Evolutionary conservation across 1,284 basidiomycete species (phyloP).

Genomic region (Moesziomyces parantarcticus): DNA sequence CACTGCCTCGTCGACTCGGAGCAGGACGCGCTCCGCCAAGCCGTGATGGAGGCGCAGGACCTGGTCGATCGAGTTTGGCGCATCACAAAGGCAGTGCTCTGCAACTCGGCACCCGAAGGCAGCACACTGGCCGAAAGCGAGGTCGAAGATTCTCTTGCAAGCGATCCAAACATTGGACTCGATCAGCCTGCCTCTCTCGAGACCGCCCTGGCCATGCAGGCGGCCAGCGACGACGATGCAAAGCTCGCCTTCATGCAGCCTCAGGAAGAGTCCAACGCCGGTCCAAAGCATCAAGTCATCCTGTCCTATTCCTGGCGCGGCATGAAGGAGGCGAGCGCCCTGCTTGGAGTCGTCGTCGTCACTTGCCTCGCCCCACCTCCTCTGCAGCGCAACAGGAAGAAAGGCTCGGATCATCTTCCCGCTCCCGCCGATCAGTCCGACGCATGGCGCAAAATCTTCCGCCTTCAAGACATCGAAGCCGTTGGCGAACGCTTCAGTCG

Average conservation of each 20-base stretch:
- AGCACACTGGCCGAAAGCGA: conserved; percentile 16
- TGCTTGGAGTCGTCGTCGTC: conserved; percentile 61
- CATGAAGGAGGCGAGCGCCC: conserved; percentile 67
- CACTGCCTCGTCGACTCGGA: conserved; percentile 16
- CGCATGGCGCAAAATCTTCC: conserved; percentile 33
- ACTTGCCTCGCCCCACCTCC: conserved; percentile 41
- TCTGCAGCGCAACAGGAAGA: conserved; percentile 3
- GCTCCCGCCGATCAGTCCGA: conserved; percentile 22
- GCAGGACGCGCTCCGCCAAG: conserved; percentile 17
- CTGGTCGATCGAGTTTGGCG: conserved; percentile 64
- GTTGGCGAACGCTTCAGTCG: conserved; percentile 63
- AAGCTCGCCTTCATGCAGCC: conserved; percentile 35
- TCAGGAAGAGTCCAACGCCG: conserved; percentile 45
- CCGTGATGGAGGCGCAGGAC: conserved; percentile 50
- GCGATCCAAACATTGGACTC: conserved; percentile 35
- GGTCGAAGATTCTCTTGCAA: conserved; percentile 5
- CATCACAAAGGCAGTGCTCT: conserved; percentile 63
- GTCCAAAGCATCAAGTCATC: conserved; percentile 66
- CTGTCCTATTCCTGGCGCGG: conserved; percentile 68
- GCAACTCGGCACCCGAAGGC: conserved; percentile 64
- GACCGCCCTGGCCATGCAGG: conserved; percentile 56
- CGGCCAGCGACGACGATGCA: conserved; percentile 38
- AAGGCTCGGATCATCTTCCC: conserved; percentile 1
- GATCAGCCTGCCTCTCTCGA: conserved; percentile 46
- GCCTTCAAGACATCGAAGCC: conserved; percentile 34